These are phyloP conservation scores for Aspergillus pseudoglaucus DNA, from an alignment of 2,329 filamentous ascomycete species.

Conservation along the genomic window DNA sequence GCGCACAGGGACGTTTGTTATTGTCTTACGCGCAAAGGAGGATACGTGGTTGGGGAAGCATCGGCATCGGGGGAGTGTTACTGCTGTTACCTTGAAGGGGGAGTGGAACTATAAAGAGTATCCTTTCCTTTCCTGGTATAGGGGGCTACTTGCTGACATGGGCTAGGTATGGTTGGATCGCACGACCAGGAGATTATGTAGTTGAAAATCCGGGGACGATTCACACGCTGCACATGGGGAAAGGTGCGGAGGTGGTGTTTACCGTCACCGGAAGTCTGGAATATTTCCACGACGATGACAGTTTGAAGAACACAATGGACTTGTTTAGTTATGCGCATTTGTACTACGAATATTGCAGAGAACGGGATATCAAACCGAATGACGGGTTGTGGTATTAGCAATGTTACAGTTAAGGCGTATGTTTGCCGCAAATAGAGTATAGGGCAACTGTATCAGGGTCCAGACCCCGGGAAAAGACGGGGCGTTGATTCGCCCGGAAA, in stretches of 20 bases:
- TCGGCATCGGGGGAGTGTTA: constrained; percentile 15
- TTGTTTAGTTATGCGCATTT: constrained; percentile 16
- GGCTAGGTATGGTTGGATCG: constrained; percentile 15
- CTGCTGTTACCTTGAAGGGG: constrained; percentile 13
- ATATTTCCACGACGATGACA: constrained; percentile 18
- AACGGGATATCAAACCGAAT: constrained; percentile 13
- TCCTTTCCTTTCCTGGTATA: neutral
- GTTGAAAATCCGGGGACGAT: constrained; percentile 18
- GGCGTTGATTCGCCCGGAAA: neutral
- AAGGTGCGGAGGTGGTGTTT: constrained; percentile 14
- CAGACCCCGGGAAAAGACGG: neutral
- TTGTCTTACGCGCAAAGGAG: constrained; percentile 11
- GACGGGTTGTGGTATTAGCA: constrained; percentile 4
- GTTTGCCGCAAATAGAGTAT: too few relatives aligned
- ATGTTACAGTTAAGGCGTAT: too few relatives aligned
- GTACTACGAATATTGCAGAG: constrained; percentile 16
- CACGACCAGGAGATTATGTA: constrained; percentile 15
- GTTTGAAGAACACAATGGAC: constrained; percentile 17
- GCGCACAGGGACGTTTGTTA: constrained; percentile 14
- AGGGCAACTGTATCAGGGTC: neutral
- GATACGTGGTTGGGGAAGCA: constrained; percentile 16
- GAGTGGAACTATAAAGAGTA: constrained; percentile 18
- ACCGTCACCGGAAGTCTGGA: constrained; percentile 13
- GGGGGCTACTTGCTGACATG: neutral
- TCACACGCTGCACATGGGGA: constrained; percentile 17